Percentiles rank a stretch among this genome's conserved stretches.
Evolutionary conservation across 495 filamentous ascomycete genomes (phyloP).

Genomic region (Oleoguttula mirabilis): DNA sequence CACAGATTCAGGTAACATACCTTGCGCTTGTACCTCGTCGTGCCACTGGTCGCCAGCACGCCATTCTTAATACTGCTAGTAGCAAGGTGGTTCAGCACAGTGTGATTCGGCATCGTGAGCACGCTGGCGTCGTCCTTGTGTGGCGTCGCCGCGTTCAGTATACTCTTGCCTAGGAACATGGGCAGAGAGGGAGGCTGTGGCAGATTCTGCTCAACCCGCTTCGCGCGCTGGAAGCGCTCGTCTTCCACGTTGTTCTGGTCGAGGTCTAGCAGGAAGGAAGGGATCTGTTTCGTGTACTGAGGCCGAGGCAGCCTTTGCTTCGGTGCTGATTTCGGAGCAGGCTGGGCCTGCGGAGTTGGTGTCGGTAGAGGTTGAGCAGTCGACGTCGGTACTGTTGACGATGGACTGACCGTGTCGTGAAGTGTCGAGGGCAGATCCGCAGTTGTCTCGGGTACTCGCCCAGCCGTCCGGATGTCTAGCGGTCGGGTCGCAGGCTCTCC

Average conservation of each 20-base stretch:
- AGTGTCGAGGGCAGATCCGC: neutral
- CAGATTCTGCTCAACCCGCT: conserved; percentile 57
- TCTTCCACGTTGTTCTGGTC: conserved; percentile 61
- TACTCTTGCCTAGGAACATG: conserved; percentile 85
- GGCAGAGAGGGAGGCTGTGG: conserved; percentile 76
- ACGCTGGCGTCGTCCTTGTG: conserved; percentile 98
- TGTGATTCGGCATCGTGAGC: conserved; percentile 89
- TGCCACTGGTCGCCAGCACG: conserved; percentile 91
- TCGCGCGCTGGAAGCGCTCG: conserved; percentile 54
- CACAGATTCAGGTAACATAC: no score
- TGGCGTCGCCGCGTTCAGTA: conserved; percentile 75
- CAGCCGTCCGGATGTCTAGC: conserved; percentile 1
- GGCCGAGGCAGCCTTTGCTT: conserved; percentile 27
- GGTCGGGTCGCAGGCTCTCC: neutral
- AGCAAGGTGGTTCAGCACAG: conserved; percentile 91
- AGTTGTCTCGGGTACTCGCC: conserved; percentile 13
- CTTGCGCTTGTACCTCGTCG: conserved; percentile 93
- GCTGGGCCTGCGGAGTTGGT: conserved; percentile 2
- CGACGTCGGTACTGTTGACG: neutral
- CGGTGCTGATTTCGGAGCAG: neutral
- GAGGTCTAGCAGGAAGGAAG: conserved; percentile 73
- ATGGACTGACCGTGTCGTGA: neutral
- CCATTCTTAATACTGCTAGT: conserved; percentile 97
- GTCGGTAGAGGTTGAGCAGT: neutral
- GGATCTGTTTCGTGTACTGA: conserved; percentile 54